phyloP scores from a whole-genome alignment of 225 moss, liverwort and hornwort genomes.

The Anthoceros angustus region DNA sequence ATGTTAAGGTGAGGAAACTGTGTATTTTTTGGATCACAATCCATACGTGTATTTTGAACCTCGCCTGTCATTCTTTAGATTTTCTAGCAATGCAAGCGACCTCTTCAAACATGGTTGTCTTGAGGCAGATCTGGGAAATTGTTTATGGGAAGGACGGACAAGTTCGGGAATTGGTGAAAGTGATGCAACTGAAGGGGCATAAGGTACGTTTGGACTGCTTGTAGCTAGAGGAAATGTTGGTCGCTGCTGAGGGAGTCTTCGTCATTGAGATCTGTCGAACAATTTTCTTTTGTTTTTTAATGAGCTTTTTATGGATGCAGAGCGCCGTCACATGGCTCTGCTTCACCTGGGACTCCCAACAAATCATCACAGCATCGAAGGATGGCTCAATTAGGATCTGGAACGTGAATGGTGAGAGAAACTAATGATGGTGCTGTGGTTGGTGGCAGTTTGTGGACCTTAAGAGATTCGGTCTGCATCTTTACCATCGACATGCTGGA shows the following conservation, averaged over 20 bases:
- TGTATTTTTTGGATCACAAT: background rate
- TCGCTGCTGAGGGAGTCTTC: background rate
- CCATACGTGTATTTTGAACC: background rate
- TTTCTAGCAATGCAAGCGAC: background rate
- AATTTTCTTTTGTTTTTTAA: background rate
- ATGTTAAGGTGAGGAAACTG: constrained; percentile 59
- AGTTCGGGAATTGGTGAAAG: constrained; percentile 62
- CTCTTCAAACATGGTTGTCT: background rate
- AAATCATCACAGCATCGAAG: constrained; percentile 88
- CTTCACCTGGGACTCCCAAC: constrained; percentile 84
- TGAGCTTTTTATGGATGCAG: constrained; percentile 17
- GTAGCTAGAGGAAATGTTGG: background rate
- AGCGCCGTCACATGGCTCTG: constrained; percentile 98
- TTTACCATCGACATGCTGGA: background rate
- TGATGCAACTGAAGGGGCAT: constrained; percentile 98
- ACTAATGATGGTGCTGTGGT: background rate
- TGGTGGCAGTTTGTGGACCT: background rate
- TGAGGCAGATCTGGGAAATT: constrained; percentile 83
- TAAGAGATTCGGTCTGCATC: background rate
- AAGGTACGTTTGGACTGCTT: constrained; percentile 39
- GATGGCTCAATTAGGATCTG: constrained; percentile 95
- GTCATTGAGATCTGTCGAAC: background rate
- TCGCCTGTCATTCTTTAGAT: background rate
- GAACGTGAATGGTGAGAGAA: constrained; percentile 73
- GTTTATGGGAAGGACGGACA: constrained; percentile 76